These are phyloP conservation scores for Luzula sylvatica DNA, from an alignment of 176 grass and related monocot genomes.

Conservation along the genomic window DNA sequence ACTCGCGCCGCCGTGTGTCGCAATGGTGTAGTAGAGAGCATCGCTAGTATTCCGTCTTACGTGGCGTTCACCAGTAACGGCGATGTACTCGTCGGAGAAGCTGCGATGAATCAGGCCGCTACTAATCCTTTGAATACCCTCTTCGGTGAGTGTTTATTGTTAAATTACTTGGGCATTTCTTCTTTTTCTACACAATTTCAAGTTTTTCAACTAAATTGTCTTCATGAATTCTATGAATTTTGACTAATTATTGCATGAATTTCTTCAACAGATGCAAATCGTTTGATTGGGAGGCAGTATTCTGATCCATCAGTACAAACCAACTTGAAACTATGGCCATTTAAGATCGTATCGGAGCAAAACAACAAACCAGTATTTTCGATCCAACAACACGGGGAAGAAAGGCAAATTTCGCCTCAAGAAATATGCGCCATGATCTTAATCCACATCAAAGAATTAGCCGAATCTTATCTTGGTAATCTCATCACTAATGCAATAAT, in stretches of 20 bases:
- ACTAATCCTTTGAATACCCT: constrained; percentile 16
- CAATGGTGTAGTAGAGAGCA: not conserved
- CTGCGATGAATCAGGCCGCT: constrained; percentile 17
- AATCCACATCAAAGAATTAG: constrained; percentile 15
- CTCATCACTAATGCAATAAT: not conserved
- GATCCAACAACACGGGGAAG: constrained; percentile 1
- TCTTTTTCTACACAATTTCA: no score
- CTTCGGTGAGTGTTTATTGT: constrained; percentile 6
- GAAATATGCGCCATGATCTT: constrained; percentile 11
- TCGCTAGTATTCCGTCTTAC: constrained; percentile 18
- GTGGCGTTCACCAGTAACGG: constrained; percentile 16
- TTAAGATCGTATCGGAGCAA: not conserved
- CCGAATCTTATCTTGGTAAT: constrained; percentile 12
- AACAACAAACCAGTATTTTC: constrained; percentile 14
- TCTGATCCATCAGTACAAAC: constrained; percentile 15
- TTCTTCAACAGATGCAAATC: not conserved
- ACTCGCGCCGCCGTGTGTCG: constrained; percentile 8
- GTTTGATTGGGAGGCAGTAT: constrained; percentile 12
- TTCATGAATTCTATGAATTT: not conserved
- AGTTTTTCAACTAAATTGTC: not conserved
- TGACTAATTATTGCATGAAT: not conserved
- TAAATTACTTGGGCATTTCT: no score
- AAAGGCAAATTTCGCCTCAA: constrained; percentile 6
- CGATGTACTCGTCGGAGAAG: constrained; percentile 9
- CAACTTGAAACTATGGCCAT: constrained; percentile 13